Base-by-base conservation (phyloP, 176 grass and related monocot genomes). In the Bolboschoenus planiculmis region DNA sequence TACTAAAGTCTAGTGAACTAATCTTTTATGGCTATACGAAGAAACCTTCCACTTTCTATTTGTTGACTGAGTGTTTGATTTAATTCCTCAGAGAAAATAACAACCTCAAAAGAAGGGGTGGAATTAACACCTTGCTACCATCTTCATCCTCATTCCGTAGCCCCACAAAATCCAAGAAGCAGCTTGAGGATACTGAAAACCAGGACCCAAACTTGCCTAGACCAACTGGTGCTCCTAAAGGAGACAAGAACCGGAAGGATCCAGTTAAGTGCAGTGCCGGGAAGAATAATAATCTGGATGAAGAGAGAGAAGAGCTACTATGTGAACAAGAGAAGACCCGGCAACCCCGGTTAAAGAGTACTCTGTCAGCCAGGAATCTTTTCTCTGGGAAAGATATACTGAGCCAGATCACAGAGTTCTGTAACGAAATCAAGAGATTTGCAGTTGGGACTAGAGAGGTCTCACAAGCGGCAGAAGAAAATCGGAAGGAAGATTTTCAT, bases 371-470 rank as follows among this genome's bases (percentile, higher is more conserved):
- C n/a, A 99, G 93, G 76, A 99, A 99, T 81, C 87, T 99, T 57
- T 99, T 99, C 83, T 91, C 96, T 37, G 92, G 92, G 23, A 93
- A 56, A 81, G 96, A 99, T 83, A 90, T 95, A 54, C 81, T 99
- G 87, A 85, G 86, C 56, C 96, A 99, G 87, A 93, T 99, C 63
- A 91, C 96, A 1, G 96, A 95, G 26, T 99, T 99, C 80, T 99
- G 87, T 82, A 92, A 88, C 75, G 96, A 99, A 74, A 86, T 99
- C 71, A 99, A 95, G 84, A 90, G 87, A 84, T 83, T 99, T 91
- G 89, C 90, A 16, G 90, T 84, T 1, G 88, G 84, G 67, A 20
- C 74, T 73, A 84, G 27, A 62, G 46, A 60, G 51, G 64, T 54
- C 39, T 65, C 83, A 26, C 78, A 72, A 23, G 23, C 24, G 36